A percentile compares a stretch with the other conserved stretches of the same genome.
These are phyloP conservation scores for Immersiporthe knoxdaviesiana DNA, from an alignment of 2,329 filamentous ascomycete genomes.

Conservation along the genomic window DNA sequence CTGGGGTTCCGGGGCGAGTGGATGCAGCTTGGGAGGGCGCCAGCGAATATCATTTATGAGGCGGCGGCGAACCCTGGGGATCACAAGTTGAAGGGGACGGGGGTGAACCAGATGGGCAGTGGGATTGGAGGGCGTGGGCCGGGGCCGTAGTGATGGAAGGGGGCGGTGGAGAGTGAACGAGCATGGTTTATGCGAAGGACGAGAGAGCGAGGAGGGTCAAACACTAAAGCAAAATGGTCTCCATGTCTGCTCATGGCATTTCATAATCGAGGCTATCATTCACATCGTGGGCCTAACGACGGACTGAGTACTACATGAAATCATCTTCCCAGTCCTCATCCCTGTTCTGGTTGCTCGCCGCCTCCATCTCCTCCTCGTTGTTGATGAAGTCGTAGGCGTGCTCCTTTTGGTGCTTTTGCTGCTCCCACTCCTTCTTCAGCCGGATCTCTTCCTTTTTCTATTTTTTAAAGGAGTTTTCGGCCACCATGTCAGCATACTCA, in stretches of 20 bases:
- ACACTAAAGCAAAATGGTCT: too few relatives aligned
- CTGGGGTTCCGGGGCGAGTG: constrained; percentile 94
- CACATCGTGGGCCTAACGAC: not conserved
- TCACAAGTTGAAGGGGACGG: constrained; percentile 69
- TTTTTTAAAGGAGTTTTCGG: constrained; percentile 74
- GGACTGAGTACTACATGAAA: constrained; percentile 71
- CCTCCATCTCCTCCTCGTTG: constrained; percentile 76
- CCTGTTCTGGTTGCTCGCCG: constrained; percentile 83
- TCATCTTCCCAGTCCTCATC: constrained; percentile 81
- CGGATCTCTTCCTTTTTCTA: constrained; percentile 78
- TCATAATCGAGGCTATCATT: not conserved
- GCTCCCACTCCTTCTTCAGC: constrained; percentile 77
- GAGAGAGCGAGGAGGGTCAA: too few relatives aligned
- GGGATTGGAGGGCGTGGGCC: constrained; percentile 51
- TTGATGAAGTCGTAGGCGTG: constrained; percentile 96
- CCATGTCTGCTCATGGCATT: not conserved
- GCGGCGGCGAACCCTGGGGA: constrained; percentile 89
- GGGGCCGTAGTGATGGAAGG: constrained; percentile 35
- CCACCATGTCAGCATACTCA: constrained; percentile 8
- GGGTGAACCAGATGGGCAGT: constrained; percentile 58
- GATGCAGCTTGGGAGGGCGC: constrained; percentile 82
- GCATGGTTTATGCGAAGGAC: too few relatives aligned
- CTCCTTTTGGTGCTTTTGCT: constrained; percentile 94
- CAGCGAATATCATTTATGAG: constrained; percentile 88
- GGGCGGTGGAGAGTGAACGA: too few relatives aligned